These are phyloP conservation scores for Epichloe sibirici DNA, from an alignment of 2,329 filamentous ascomycete species.

Conservation along the genomic window DNA sequence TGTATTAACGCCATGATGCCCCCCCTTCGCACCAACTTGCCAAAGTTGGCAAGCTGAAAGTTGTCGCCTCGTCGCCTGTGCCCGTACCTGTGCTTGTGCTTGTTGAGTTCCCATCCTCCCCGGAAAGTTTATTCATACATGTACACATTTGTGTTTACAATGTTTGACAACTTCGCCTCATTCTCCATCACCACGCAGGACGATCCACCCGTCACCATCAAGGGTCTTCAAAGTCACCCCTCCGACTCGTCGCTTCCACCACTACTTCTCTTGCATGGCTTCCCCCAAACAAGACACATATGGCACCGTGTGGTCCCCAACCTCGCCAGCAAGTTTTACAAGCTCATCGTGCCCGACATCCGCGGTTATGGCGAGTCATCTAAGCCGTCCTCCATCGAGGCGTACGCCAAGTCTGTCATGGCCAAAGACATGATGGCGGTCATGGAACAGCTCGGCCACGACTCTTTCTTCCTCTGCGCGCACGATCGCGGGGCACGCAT, in stretches of 20 bases:
- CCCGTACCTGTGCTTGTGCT: no score
- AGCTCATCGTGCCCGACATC: conserved; percentile 33
- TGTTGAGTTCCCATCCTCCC: no score
- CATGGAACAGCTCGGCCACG: conserved; percentile 30
- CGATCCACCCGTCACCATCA: conserved; percentile 27
- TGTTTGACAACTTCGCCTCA: conserved; percentile 27
- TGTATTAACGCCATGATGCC: no score
- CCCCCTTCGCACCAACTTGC: no score
- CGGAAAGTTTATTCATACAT: no score
- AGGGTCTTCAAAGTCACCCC: conserved; percentile 23
- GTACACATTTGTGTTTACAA: conserved; percentile 6
- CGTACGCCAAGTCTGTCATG: conserved; percentile 37
- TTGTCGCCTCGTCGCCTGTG: no score
- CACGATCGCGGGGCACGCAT: conserved; percentile 47
- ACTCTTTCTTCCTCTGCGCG: conserved; percentile 34
- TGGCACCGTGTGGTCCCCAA: conserved; percentile 35
- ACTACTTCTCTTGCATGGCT: conserved; percentile 39
- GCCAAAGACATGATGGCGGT: conserved; percentile 32
- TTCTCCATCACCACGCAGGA: conserved; percentile 27
- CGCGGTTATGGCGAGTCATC: conserved; percentile 40
- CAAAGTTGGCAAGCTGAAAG: no score
- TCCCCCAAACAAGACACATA: conserved; percentile 39
- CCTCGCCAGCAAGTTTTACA: conserved; percentile 25
- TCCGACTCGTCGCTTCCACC: conserved; percentile 20
- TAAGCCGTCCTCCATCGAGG: conserved; percentile 24